These are phyloP conservation scores for Pestalotiopsis sp. DNA, from an alignment of 2,329 filamentous ascomycete species.

Conservation along the genomic window DNA sequence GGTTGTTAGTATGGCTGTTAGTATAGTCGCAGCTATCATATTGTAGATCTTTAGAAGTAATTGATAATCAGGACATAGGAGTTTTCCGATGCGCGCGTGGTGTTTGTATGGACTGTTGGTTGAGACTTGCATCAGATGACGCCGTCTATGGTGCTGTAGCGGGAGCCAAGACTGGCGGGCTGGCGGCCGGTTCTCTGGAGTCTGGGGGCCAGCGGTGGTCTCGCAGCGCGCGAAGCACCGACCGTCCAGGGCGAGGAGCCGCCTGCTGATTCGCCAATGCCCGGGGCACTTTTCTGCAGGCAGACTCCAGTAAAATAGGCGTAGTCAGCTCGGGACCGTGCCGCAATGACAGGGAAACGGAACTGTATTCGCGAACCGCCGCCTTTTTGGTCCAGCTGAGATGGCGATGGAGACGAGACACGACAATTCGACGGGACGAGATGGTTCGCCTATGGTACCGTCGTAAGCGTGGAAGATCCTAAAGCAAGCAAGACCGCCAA, in stretches of 20 bases:
- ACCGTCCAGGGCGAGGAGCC: not conserved
- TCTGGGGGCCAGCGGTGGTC: not conserved
- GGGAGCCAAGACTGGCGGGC: not conserved
- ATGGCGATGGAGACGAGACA: not conserved
- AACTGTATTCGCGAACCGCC: not conserved
- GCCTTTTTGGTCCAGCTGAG: not conserved
- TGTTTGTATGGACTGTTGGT: not conserved
- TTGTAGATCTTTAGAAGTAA: no score
- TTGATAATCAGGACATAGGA: no score
- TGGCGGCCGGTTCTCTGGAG: not conserved
- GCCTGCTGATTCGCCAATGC: not conserved
- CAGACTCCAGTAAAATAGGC: not conserved
- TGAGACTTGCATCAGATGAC: not conserved
- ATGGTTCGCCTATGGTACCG: not conserved
- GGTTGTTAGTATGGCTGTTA: no score
- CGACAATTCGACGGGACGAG: not conserved
- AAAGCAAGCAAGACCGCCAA: not conserved
- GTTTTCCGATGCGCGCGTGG: not conserved
- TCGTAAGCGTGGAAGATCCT: not conserved
- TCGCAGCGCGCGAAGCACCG: constrained; percentile 1
- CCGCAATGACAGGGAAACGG: not conserved
- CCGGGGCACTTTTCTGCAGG: not conserved
- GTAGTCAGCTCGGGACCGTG: not conserved
- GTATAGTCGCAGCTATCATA: no score
- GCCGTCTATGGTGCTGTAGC: not conserved